Evolutionary conservation across 495 filamentous ascomycete species (phyloP), one percentile per base, ranked within the genome.

Genomic region (Trichoderma orchidacearum): DNA sequence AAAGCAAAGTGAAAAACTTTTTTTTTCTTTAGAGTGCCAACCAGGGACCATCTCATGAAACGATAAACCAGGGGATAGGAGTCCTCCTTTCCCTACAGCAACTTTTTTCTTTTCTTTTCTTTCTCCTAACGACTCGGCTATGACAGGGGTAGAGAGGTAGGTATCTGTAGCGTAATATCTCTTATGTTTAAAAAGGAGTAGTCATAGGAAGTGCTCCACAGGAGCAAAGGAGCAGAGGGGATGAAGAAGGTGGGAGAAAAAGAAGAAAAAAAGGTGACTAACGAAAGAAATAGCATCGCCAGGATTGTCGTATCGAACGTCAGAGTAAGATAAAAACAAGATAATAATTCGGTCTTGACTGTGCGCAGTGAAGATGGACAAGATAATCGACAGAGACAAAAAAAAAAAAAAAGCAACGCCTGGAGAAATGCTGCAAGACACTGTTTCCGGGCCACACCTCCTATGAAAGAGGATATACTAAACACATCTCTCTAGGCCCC

Each of bases 1-100:
- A 63, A n/a, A n/a, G n/a, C n/a, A n/a, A n/a, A n/a, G n/a, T n/a
- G n/a, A n/a, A 64, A 54, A 45, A 53, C 29, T 30, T 21, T 48
- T 59, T 56, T 62, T 57, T 57, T 30, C 54, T 58, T 31, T 15
- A 48, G 27, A 34, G 8, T 51, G 38, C 36, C 29, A 27, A 25
- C 41, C 41, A 48, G 41, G n/a, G 41, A 48, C 41, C 41, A 23
- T 48, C 41, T 27, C 21, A 18, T 41, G 13, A 17, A 41, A 41
- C 17, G 36, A 18, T 8, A 41, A 41, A 21, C n/a, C n/a, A 1
- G 13, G 9, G 11, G n/a, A n/a, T 15, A 17, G 36, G 3, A 41
- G 15, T 35, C 32, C 32, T 35, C 32, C 32, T 35, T n/a, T 35
- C 32, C 8, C n/a, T 35, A n/a, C 32, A 15, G 32, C 11, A n/a